phyloP scores from a whole-genome alignment of 2,329 filamentous ascomycete species.

The Myotisia sp. region DNA sequence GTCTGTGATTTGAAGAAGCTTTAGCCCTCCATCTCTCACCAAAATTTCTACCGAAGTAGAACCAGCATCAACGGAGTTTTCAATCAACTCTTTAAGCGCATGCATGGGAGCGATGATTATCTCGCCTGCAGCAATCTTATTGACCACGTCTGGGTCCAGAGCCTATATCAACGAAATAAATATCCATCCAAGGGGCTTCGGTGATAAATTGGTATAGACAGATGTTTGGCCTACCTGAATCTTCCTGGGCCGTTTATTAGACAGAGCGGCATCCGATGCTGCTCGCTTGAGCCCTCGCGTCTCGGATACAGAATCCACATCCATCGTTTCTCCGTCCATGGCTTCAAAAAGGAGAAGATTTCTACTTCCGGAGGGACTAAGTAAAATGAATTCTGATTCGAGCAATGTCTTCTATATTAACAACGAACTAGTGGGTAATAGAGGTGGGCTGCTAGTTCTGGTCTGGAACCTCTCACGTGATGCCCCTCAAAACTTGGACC shows the following conservation, averaged over 20 bases:
- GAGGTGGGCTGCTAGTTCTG: too few species aligned
- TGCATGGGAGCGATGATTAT: constrained; percentile 97
- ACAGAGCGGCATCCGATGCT: constrained; percentile 29
- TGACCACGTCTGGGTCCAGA: constrained; percentile 82
- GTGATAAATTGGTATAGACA: too few species aligned
- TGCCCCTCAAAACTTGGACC: too few species aligned
- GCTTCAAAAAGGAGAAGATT: too few species aligned
- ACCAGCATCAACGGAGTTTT: constrained; percentile 95
- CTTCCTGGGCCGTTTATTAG: constrained; percentile 33
- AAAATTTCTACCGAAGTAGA: constrained; percentile 80
- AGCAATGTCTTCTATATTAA: too few species aligned
- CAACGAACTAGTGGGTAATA: too few species aligned
- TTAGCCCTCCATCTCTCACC: constrained; percentile 88
- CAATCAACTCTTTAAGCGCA: constrained; percentile 88
- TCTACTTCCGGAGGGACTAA: too few species aligned
- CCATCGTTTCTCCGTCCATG: constrained; percentile 26
- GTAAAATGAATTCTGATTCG: too few species aligned
- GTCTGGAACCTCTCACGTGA: too few species aligned
- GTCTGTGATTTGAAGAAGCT: constrained; percentile 90
- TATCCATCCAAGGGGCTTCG: too few species aligned
- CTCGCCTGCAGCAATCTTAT: constrained; percentile 95
- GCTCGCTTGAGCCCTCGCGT: constrained; percentile 36
- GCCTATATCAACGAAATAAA: constrained; percentile 44
- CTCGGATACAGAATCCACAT: constrained; percentile 24
- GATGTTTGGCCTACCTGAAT: constrained; percentile 35